These are phyloP conservation scores for Lepiota venenata DNA, from an alignment of 768 basidiomycete genomes.

Conservation along the genomic window DNA sequence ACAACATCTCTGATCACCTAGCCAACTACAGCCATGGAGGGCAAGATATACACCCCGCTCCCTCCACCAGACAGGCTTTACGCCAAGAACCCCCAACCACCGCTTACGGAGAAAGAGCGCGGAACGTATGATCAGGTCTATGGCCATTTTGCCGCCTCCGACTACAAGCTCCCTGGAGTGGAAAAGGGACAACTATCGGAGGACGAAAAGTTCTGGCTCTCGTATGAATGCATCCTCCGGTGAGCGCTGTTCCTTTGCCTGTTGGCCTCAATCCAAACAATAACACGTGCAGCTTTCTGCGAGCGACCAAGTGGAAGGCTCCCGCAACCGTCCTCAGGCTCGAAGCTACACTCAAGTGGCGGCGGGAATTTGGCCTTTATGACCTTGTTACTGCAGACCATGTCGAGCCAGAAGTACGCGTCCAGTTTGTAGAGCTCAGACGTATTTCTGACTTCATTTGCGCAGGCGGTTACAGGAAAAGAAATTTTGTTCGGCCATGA, in stretches of 20 bases:
- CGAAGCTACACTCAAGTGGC: conserved; percentile 5
- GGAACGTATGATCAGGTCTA: conserved; percentile 48
- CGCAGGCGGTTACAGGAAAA: conserved; percentile 78
- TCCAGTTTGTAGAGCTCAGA: neutral
- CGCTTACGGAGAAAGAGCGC: conserved; percentile 38
- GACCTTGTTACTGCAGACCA: conserved; percentile 53
- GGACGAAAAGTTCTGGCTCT: conserved; percentile 72
- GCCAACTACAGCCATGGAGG: neutral
- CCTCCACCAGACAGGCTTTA: conserved; percentile 22
- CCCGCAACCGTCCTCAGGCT: conserved; percentile 41
- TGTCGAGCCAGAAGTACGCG: conserved; percentile 71
- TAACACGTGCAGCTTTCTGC: conserved; percentile 48
- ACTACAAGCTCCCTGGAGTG: conserved; percentile 46
- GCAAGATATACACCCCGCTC: conserved; percentile 29
- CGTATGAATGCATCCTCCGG: conserved; percentile 66
- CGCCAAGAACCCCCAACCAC: conserved; percentile 22
- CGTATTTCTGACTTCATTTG: neutral
- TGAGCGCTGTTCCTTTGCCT: conserved; percentile 18
- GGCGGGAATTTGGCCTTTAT: conserved; percentile 63
- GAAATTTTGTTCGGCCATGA: conserved; percentile 78
- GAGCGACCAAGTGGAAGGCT: conserved; percentile 70
- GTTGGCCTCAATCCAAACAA: neutral
- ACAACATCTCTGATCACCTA: no score
- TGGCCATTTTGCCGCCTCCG: conserved; percentile 45
- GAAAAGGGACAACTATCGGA: conserved; percentile 43